Conservation (phyloP, 164 flowering plant genomes). For the Stephania yunnanensis region DNA sequence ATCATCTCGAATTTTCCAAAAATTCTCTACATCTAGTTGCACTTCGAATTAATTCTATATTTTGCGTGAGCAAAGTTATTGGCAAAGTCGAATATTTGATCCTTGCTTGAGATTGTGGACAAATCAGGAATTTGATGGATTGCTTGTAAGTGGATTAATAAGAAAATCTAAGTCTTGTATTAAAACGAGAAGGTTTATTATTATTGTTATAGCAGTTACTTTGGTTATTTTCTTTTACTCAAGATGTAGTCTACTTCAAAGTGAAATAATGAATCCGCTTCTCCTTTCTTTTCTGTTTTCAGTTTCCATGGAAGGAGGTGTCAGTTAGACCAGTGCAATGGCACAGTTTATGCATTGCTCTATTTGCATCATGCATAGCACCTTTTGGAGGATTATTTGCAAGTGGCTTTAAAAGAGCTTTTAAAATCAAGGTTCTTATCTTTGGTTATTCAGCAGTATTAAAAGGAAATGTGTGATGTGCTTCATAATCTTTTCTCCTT, state of each 20-base stretch:
- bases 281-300: slow-evolving; percentile 15
- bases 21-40: no score
- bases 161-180: no score
- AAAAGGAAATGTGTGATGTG: neutral
- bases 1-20: no score
- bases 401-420: slow-evolving; percentile 96
- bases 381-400: slow-evolving; percentile 99
- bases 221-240: no score
- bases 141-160: no score
- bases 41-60: no score
- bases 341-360: slow-evolving; percentile 82
- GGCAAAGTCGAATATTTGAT: neutral
- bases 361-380: slow-evolving; percentile 94
- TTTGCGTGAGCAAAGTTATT: no score
- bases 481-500: neutral
- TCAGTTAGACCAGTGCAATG: slow-evolving; percentile 82
- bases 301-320: slow-evolving; percentile 86
- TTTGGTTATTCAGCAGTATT: neutral
- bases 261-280: neutral
- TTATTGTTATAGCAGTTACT: no score
- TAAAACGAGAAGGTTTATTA: no score
- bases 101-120: neutral
- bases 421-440: slow-evolving; percentile 72
- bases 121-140: no score
- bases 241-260: neutral